phyloP scores from a whole-genome alignment of 306 rosid genomes.

The Sicyos baderoa region DNA sequence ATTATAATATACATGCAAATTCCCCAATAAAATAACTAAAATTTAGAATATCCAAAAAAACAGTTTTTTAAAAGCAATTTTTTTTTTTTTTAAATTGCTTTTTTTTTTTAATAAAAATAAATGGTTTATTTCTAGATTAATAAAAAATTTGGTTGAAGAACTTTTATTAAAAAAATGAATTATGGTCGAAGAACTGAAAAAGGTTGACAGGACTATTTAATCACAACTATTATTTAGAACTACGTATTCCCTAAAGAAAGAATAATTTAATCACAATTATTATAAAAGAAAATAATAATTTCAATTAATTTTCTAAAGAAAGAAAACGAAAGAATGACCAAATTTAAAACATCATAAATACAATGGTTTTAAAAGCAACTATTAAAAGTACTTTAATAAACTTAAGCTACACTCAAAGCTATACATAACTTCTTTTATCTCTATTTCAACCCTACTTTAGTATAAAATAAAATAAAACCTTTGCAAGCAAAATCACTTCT shows the following conservation, averaged over 20 bases:
- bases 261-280: not conserved
- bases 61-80: no score
- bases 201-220: no score
- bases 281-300: not conserved
- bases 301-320: not conserved
- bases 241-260: not conserved
- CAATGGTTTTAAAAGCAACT: not conserved
- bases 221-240: not conserved
- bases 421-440: not conserved
- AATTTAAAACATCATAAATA: not conserved
- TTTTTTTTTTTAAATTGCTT: no score
- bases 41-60: no score
- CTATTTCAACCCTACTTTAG: not conserved
- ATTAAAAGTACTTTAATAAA: conserved; percentile 7
- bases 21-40: no score
- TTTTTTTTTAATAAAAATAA: no score
- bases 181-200: no score
- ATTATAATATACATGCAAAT: no score
- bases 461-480: not conserved
- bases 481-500: not conserved
- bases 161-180: no score
- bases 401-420: conserved; percentile 10
- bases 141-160: no score
- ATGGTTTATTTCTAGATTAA: no score
- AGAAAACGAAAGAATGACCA: not conserved